Evolutionary conservation across 2,329 filamentous ascomycete genomes (phyloP).

Genomic region (Acephala macrosclerotiorum): DNA sequence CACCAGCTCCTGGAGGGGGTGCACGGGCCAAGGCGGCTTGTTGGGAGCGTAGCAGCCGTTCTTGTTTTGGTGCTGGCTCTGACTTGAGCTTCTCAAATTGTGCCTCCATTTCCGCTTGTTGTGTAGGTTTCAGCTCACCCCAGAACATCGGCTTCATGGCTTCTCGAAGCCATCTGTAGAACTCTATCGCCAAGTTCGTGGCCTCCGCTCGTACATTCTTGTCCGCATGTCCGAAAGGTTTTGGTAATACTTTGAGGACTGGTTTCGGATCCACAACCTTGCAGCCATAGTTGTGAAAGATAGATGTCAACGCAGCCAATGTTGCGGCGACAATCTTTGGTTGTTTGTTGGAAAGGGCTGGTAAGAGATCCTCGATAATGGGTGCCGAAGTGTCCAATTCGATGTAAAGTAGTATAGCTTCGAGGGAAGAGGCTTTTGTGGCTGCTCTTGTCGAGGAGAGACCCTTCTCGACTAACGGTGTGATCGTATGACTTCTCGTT

Average conservation of each 20-base stretch:
- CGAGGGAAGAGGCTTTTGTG: slow-evolving; percentile 85
- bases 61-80: slow-evolving; percentile 87
- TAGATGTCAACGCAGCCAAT: slow-evolving; percentile 77
- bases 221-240: slow-evolving; percentile 94
- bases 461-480: slow-evolving; percentile 88
- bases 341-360: slow-evolving; percentile 83
- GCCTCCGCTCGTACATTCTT: slow-evolving; percentile 97
- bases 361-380: slow-evolving; percentile 89
- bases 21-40: slow-evolving; percentile 83
- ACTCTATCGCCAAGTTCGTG: slow-evolving; percentile 88
- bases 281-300: slow-evolving; percentile 94
- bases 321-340: slow-evolving; percentile 86
- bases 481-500: slow-evolving; percentile 77
- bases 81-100: slow-evolving; percentile 93
- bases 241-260: slow-evolving; percentile 85
- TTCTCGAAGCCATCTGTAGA: slow-evolving; percentile 96
- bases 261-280: slow-evolving; percentile 94
- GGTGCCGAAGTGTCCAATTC: slow-evolving; percentile 88
- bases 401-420: slow-evolving; percentile 86
- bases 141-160: slow-evolving; percentile 99
- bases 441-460: slow-evolving; percentile 86
- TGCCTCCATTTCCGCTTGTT: slow-evolving; percentile 92
- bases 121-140: slow-evolving; percentile 92
- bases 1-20: slow-evolving; percentile 63
- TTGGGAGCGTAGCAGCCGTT: slow-evolving; percentile 86